Conservation (phyloP, 1,139 yeast species). For the Yamadazyma triangularis region DNA sequence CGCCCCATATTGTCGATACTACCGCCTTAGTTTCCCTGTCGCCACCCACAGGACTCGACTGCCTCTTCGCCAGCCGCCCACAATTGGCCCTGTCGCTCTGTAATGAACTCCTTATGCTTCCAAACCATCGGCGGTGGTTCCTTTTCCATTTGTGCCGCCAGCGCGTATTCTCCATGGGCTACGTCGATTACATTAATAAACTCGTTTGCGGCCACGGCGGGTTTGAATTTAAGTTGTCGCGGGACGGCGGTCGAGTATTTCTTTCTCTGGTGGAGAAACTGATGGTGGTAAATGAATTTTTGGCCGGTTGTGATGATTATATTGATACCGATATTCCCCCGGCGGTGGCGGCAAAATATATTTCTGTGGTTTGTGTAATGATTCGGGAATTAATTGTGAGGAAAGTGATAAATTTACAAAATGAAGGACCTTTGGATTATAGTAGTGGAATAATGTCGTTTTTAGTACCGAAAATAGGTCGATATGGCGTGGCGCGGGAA, state of each 20-base stretch:
- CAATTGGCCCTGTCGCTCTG: conserved; percentile 49
- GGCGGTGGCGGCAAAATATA: conserved; percentile 44
- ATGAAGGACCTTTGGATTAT: not conserved
- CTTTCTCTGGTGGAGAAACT: conserved; percentile 55
- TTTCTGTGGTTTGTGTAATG: conserved; percentile 59
- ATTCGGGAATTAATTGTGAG: conserved; percentile 35
- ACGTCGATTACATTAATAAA: conserved; percentile 57
- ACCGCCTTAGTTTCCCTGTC: not conserved
- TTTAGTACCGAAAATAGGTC: not conserved
- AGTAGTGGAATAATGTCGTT: not conserved
- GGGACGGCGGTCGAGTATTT: conserved; percentile 45
- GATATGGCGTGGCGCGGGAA: not conserved
- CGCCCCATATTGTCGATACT: too few relatives aligned
- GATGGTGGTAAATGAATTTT: conserved; percentile 67
- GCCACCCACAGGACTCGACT: not conserved
- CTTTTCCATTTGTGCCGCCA: conserved; percentile 66
- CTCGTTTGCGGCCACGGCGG: conserved; percentile 41
- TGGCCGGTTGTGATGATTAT: conserved; percentile 50
- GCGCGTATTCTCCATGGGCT: conserved; percentile 47
- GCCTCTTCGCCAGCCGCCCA: conserved; percentile 27
- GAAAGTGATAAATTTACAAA: conserved; percentile 30
- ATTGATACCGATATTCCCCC: conserved; percentile 33
- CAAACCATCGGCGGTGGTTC: conserved; percentile 55
- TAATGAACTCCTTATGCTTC: conserved; percentile 67
- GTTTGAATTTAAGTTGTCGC: conserved; percentile 41